Conservation (phyloP, 2,329 filamentous ascomycete genomes). For the Colletotrichum agaves region DNA sequence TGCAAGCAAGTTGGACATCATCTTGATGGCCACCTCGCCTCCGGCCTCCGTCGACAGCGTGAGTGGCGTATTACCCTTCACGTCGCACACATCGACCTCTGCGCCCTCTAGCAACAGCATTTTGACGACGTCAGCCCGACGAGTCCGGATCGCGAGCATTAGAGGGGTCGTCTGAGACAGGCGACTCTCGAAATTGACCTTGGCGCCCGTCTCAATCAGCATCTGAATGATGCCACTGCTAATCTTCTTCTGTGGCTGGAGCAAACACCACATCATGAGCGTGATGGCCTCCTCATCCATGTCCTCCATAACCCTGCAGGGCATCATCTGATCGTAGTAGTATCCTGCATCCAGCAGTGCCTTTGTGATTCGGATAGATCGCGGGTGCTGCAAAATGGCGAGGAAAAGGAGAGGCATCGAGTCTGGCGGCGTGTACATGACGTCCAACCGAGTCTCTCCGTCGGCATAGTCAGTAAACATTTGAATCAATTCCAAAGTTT, state of each 20-base stretch:
- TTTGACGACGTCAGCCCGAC: constrained; percentile 67
- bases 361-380: constrained; percentile 62
- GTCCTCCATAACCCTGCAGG: constrained; percentile 55
- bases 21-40: constrained; percentile 62
- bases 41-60: constrained; percentile 68
- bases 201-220: constrained; percentile 65
- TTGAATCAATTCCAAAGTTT: constrained; percentile 60
- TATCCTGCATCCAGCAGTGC: constrained; percentile 67
- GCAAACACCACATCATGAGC: constrained; percentile 69
- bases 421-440: constrained; percentile 55
- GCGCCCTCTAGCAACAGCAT: constrained; percentile 67
- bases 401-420: constrained; percentile 61
- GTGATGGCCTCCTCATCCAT: constrained; percentile 65
- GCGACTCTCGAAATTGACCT: constrained; percentile 65
- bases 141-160: constrained; percentile 67
- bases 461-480: constrained; percentile 63
- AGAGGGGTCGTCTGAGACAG: constrained; percentile 66
- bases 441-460: constrained; percentile 61
- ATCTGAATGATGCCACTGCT: constrained; percentile 67
- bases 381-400: constrained; percentile 65
- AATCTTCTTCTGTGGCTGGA: constrained; percentile 71
- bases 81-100: constrained; percentile 68
- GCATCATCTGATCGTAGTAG: constrained; percentile 66
- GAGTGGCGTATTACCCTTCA: constrained; percentile 66
- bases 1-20: constrained; percentile 65